Evolutionary conservation across 2,329 filamentous ascomycete genomes (phyloP), one percentile per base, ranked within the genome.

Genomic region (Exophiala sp.): DNA sequence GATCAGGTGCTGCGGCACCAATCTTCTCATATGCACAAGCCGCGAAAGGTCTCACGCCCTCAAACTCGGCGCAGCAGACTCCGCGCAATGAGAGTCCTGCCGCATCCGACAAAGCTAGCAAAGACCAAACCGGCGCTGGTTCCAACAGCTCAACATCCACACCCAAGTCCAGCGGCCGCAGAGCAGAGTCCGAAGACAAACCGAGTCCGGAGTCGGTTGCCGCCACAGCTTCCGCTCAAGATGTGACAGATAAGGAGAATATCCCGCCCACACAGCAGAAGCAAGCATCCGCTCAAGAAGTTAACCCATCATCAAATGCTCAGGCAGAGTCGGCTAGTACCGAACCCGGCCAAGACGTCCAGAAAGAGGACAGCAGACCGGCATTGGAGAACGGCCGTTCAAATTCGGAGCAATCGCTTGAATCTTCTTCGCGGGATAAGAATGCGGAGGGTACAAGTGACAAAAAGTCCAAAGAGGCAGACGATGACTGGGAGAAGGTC

Each of bases 1-100:
- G 62, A 47, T 57, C 64, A 5, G 34, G 34, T 18, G 52, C 58
- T 16, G 52, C 58, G 30, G 72, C 79, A 56, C 75, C 80, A 55
- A 75, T 80, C 27, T 95, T 96, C 67, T 96, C 91, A 53, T 97
- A 97, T 70, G 91, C 91, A 63, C 89, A 95, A 77, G 91, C 91
- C 65, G 91, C 91, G 53, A 93, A 93, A 70, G 88, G 90, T 64
- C 79, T 85, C 62, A 72, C 79, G 48, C 65, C 75, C 46, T 64
- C 72, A 22, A 70, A 68, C 16, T 49, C 54, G 11, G 51, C 47
- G 24, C 54, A 57, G 30, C 39, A 45, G 27, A 43, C 48, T 4
- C 48, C 54, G 18, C 46, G 54, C 18, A 57, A 52, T 32, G 54
- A 57, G 34, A 50, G 48, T 24, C 51, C 54, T 24, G 50, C 53